Base-by-base conservation (phyloP, 1,284 basidiomycete genomes). In the Ustilago shanxiensis region DNA sequence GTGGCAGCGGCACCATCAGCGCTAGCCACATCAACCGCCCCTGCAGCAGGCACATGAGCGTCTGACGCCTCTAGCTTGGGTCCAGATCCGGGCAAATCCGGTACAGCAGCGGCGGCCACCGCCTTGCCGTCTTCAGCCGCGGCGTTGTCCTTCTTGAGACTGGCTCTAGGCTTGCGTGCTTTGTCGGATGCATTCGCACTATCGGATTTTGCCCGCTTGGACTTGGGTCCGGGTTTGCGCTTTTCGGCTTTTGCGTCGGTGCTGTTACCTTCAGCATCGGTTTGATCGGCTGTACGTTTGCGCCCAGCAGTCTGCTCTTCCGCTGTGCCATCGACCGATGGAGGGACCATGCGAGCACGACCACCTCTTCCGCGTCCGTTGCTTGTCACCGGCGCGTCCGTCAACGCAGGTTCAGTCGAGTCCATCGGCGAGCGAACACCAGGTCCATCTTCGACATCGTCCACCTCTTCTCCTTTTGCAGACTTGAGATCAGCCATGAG, bases 401-500 rank as follows among this genome's bases (percentile, higher is more conserved):
- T 44, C n/a, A 49, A 16, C 8, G 56, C 20, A 28, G 59, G 44
- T 35, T 79, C 77, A 9, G 59, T 51, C 3, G 61, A 45, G 45
- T 74, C 72, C 52, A 64, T 55, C 5, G 72, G 69, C 52, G 77
- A 79, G 24, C 66, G 62, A 0, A 72, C 22, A 14, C 64, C 66
- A 1, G 59, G 47, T 9, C 74, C 71, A 22, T 83, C 82, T n/a
- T 80, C 80, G 28, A 67, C 57, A 37, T 82, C 81, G 16, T 84
- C 86, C 28, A 82, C 74, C 53, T 86, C 82, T 33, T 87, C 86
- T 35, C 70, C 70, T 75, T 81, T 74, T 65, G 80, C 64, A 66
- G 80, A 75, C 75, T 86, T 75, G 62, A 84, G 56, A 78, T 85
- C 77, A 66, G 82, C 72, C 83, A 87, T 77, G 18, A 86, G 83